Percentiles rank a stretch among this genome's conserved stretches.
These are phyloP conservation scores for Entomortierella lignicola DNA, from an alignment of 192 early-diverging fungal species.

Conservation along the genomic window DNA sequence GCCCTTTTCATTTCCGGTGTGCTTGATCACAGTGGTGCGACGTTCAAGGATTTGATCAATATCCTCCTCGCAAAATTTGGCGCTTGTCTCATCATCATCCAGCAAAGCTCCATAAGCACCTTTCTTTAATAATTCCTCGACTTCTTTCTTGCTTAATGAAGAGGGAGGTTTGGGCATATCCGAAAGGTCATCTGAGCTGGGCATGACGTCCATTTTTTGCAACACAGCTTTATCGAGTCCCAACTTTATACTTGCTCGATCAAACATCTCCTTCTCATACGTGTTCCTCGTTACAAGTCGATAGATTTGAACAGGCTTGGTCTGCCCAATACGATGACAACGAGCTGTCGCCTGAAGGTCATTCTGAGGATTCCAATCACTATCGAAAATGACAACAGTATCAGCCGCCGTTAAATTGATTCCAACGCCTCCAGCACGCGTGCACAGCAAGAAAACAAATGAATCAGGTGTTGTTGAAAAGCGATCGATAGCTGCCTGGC, in stretches of 20 bases:
- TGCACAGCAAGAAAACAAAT: slow-evolving; percentile 90
- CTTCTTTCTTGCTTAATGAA: slow-evolving; percentile 78
- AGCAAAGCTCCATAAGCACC: slow-evolving; percentile 90
- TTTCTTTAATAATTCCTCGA: slow-evolving; percentile 88
- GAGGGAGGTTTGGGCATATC: slow-evolving; percentile 61
- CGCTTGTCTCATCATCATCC: slow-evolving; percentile 83
- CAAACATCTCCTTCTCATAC: slow-evolving; percentile 92
- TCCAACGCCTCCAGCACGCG: slow-evolving; percentile 87
- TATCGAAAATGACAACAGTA: slow-evolving; percentile 89
- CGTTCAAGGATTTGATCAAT: slow-evolving; percentile 90
- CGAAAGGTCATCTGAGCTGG: slow-evolving; percentile 57
- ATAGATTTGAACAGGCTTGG: slow-evolving; percentile 82
- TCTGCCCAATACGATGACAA: slow-evolving; percentile 91
- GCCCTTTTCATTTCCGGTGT: slow-evolving; percentile 74
- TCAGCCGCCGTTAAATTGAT: slow-evolving; percentile 91
- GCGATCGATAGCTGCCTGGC: slow-evolving; percentile 88
- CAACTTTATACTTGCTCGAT: slow-evolving; percentile 87
- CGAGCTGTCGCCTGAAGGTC: slow-evolving; percentile 88
- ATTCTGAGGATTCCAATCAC: slow-evolving; percentile 93
- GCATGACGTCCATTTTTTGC: slow-evolving; percentile 77
- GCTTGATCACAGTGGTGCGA: slow-evolving; percentile 81
- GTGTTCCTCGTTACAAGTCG: slow-evolving; percentile 85
- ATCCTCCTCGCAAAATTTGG: slow-evolving; percentile 87
- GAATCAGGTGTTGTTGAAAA: slow-evolving; percentile 81
- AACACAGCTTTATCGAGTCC: slow-evolving; percentile 84